Conservation (phyloP, 1,284 basidiomycete species). For the Stereum hirsutum region DNA sequence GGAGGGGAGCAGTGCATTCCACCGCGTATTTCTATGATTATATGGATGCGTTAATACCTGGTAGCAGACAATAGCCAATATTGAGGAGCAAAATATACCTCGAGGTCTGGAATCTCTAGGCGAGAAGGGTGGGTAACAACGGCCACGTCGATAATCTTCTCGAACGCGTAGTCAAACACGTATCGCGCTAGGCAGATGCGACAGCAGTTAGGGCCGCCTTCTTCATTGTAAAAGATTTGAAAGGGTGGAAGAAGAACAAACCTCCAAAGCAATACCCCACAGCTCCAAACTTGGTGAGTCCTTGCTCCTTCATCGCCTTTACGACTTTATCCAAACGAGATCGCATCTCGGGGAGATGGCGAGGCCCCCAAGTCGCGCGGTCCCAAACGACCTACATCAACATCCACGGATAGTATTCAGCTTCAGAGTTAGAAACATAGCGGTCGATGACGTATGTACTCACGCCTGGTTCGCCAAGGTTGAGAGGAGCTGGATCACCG, state of each 20-base stretch:
- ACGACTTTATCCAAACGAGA: constrained; percentile 49
- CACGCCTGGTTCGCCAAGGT: no score
- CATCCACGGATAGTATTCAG: no score
- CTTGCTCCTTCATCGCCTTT: constrained; percentile 42
- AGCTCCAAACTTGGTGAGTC: constrained; percentile 49
- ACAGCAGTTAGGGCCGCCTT: constrained; percentile 5
- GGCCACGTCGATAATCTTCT: constrained; percentile 42
- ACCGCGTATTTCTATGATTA: constrained; percentile 37
- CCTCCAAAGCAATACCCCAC: constrained; percentile 70
- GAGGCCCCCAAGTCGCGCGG: no score
- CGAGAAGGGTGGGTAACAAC: constrained; percentile 63
- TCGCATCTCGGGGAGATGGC: constrained; percentile 40
- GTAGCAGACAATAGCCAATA: no score
- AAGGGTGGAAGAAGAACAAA: constrained; percentile 15
- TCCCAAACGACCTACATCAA: no score
- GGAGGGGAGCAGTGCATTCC: constrained; percentile 41
- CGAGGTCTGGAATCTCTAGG: constrained; percentile 49
- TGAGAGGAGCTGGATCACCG: constrained; percentile 42
- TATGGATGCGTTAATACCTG: not conserved
- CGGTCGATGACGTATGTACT: no score
- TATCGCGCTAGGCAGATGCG: constrained; percentile 34
- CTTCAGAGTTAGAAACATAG: no score
- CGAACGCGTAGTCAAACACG: constrained; percentile 60
- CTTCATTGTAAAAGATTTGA: no score
- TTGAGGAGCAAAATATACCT: constrained; percentile 38